A percentile compares a stretch with the other conserved stretches of the same genome.
phyloP scores from a whole-genome alignment of 2,329 filamentous ascomycete species.

The Microcyclospora tardicrescens region DNA sequence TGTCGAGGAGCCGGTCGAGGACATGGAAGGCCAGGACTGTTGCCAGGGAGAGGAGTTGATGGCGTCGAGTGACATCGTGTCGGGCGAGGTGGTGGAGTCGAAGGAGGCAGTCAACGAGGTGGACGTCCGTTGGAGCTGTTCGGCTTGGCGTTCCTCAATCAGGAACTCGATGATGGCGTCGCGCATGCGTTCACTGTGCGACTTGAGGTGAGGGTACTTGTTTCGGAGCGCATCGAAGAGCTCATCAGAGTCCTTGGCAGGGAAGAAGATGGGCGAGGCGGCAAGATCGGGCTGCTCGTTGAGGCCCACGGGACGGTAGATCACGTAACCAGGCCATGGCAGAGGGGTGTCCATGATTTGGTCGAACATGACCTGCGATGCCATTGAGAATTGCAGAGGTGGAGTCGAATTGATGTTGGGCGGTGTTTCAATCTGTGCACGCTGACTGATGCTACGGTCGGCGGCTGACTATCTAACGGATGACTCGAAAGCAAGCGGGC shows the following conservation, averaged over 20 bases:
- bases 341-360: slow-evolving; percentile 3
- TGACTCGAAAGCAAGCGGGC: too few relatives aligned
- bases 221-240: slow-evolving; percentile 25
- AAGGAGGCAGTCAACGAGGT: slow-evolving; percentile 3
- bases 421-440: too few relatives aligned
- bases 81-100: slow-evolving; percentile 10
- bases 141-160: slow-evolving; percentile 21
- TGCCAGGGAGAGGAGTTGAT: slow-evolving; percentile 13
- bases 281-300: slow-evolving; percentile 18
- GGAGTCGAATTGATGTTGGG: too few relatives aligned
- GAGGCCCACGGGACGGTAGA: slow-evolving; percentile 19
- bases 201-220: slow-evolving; percentile 23
- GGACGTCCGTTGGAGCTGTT: slow-evolving; percentile 11
- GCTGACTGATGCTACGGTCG: too few relatives aligned
- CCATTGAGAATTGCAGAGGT: background rate
- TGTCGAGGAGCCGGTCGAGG: slow-evolving; percentile 15
- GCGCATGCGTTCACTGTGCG: slow-evolving; percentile 27
- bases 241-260: slow-evolving; percentile 27
- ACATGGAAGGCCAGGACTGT: slow-evolving; percentile 19
- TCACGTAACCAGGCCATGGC: slow-evolving; percentile 16
- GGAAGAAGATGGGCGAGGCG: slow-evolving; percentile 23
- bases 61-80: slow-evolving; percentile 3
- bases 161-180: slow-evolving; percentile 27
- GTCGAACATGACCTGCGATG: slow-evolving; percentile 11
- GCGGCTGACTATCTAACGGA: too few relatives aligned